Conservation (phyloP, 2,329 filamentous ascomycete species). For the Knufia petricola region DNA sequence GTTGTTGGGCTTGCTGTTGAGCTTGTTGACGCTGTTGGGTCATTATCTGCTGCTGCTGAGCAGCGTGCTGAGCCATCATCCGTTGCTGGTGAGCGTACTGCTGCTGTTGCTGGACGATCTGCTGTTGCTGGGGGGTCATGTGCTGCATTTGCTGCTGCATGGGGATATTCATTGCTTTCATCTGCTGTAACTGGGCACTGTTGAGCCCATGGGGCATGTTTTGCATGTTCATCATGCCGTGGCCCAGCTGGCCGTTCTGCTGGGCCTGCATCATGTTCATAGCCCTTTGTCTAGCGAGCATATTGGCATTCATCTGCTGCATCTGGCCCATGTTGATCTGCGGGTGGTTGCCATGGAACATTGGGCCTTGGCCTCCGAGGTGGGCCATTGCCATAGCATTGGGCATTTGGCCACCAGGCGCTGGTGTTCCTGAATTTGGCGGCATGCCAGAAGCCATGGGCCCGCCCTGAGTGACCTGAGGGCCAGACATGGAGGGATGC, state of each 20-base stretch:
- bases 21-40: constrained; percentile 19
- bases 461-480: constrained; percentile 52
- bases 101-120: constrained; percentile 28
- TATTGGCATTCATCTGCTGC: constrained; percentile 19
- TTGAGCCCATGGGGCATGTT: constrained; percentile 3
- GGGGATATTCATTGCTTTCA: constrained; percentile 4
- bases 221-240: constrained; percentile 9
- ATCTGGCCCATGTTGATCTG: constrained; percentile 23
- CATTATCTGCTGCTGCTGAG: constrained; percentile 25
- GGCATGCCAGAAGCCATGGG: constrained; percentile 57
- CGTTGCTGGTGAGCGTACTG: constrained; percentile 36
- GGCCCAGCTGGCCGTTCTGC: background rate
- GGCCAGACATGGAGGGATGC: constrained; percentile 52
- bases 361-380: constrained; percentile 47
- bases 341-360: constrained; percentile 37
- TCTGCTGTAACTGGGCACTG: constrained; percentile 8
- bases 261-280: constrained; percentile 25
- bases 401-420: constrained; percentile 40
- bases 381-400: constrained; percentile 52
- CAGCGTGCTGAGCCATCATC: constrained; percentile 18
- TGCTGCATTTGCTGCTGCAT: constrained; percentile 14
- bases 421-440: constrained; percentile 45
- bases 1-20: constrained; percentile 23
- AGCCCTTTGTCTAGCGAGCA: constrained; percentile 20
- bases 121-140: constrained; percentile 21